These are phyloP conservation scores for Apiospora rasikravindrae DNA, from an alignment of 2,329 filamentous ascomycete species.

Conservation along the genomic window DNA sequence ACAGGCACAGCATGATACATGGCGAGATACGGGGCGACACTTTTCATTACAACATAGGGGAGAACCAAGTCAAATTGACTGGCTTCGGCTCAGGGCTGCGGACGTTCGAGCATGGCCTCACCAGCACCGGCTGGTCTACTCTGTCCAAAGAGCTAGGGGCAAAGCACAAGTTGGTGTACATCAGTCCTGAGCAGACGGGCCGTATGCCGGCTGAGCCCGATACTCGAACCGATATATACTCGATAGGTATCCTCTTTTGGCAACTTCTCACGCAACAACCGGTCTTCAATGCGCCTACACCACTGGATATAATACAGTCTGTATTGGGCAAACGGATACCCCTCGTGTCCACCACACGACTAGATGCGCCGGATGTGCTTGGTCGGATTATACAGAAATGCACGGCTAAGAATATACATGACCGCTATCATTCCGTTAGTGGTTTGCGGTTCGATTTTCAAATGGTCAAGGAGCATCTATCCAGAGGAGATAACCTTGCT, in stretches of 20 bases:
- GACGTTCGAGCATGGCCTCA: conserved; percentile 88
- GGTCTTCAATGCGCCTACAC: conserved; percentile 79
- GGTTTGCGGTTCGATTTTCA: conserved; percentile 83
- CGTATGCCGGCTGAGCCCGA: conserved; percentile 92
- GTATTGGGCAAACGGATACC: conserved; percentile 82
- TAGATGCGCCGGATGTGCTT: conserved; percentile 84
- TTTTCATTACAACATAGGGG: conserved; percentile 81
- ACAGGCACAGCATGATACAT: conserved; percentile 83
- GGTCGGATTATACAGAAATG: conserved; percentile 88
- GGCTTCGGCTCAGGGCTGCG: conserved; percentile 86
- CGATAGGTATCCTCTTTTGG: conserved; percentile 88
- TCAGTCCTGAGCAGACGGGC: conserved; percentile 93
- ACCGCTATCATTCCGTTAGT: conserved; percentile 88
- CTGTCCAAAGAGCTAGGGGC: conserved; percentile 84
- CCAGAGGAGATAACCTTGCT: conserved; percentile 73
- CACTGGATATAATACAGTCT: conserved; percentile 89
- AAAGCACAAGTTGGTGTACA: conserved; percentile 87
- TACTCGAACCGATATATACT: conserved; percentile 91
- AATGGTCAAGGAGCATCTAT: conserved; percentile 74
- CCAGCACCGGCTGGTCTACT: conserved; percentile 83
- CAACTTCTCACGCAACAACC: conserved; percentile 79
- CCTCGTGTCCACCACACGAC: conserved; percentile 74
- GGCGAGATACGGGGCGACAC: conserved; percentile 90
- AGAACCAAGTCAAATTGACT: conserved; percentile 75
- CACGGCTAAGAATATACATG: conserved; percentile 84